Evolutionary conservation across 345 rosid genomes (phyloP), one percentile per base, ranked within the genome.

Genomic region (Carallia brachiata): DNA sequence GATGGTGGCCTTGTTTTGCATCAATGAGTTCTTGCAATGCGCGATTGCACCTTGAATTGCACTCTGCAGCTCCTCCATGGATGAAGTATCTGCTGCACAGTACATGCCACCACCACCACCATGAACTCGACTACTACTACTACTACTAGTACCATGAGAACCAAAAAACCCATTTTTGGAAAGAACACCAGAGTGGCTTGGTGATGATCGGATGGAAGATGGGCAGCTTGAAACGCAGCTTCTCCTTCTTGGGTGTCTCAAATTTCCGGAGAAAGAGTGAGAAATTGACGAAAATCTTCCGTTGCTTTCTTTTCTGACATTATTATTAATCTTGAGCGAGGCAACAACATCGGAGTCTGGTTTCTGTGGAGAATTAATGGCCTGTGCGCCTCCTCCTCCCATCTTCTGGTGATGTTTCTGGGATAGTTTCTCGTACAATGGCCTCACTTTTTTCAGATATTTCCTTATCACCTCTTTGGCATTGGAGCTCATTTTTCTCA

Each of bases 1-100:
- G 79, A 81, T 44, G 19, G 36, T 69, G 27, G 40, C 66, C 72
- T 77, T 83, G 79, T 73, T 84, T 67, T 80, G 84, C 55, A 79
- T 30, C 92, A 89, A 71, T 23, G 97, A 91, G 81, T 91, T 91
- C 81, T 90, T 90, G 87, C 97, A 90, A 68, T 89, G 97, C 63
- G 90, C 85, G 52, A 90, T 91, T 40, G 98, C 98, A 63, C 98
- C 95, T 82, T 94, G 97, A 52, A 91, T 91, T 17, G 98, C 97
- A 67, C 89, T 86, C 70, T 89, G 98, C 65, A 94, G 68, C 77
- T 94, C 97, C 68, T 91, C 97, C 97, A 88, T 89, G 0, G 98
- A 85, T 40, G 97, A 91, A 13, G 68, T 4, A 50, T 77, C n/a
- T n/a, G n/a, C 85, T 2, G 68, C 18, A 27, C 36, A 68, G 62